These are phyloP conservation scores for Ophiostoma perfectum DNA, from an alignment of 2,329 filamentous ascomycete genomes.

Conservation along the genomic window DNA sequence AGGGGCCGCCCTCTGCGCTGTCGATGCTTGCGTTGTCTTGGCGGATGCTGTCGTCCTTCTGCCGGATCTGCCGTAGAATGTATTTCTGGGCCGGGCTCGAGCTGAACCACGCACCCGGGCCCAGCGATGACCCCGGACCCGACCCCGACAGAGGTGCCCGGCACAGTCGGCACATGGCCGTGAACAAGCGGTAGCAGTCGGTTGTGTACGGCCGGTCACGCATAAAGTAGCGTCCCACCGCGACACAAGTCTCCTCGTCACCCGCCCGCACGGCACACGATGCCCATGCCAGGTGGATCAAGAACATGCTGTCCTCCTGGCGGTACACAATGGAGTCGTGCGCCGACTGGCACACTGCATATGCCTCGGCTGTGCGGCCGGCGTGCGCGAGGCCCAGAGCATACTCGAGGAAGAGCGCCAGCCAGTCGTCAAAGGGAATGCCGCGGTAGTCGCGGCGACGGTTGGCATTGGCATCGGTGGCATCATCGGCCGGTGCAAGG, in stretches of 20 bases:
- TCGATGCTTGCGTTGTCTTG: constrained; percentile 72
- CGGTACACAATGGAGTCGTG: constrained; percentile 73
- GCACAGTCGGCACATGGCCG: constrained; percentile 68
- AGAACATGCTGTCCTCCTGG: constrained; percentile 57
- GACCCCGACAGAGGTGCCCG: constrained; percentile 49
- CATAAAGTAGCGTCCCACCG: constrained; percentile 77
- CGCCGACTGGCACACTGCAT: constrained; percentile 72
- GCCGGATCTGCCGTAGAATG: constrained; percentile 84
- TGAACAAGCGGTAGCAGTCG: constrained; percentile 78
- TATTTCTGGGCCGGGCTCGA: constrained; percentile 83
- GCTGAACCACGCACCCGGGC: constrained; percentile 60
- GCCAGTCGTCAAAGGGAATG: constrained; percentile 77
- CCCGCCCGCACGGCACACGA: constrained; percentile 75
- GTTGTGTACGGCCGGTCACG: constrained; percentile 72
- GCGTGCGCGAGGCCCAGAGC: constrained; percentile 67
- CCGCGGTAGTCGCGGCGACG: constrained; percentile 50
- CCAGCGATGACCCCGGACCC: not conserved
- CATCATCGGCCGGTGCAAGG: constrained; percentile 34
- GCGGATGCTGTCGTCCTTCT: constrained; percentile 70
- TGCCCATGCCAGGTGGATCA: constrained; percentile 75
- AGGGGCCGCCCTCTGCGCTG: constrained; percentile 22
- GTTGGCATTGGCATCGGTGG: not conserved
- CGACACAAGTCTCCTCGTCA: constrained; percentile 69
- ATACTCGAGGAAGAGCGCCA: constrained; percentile 85
- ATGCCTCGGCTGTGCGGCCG: constrained; percentile 65